These are phyloP conservation scores for Lodderomyces parapsilosis DNA, from an alignment of 1,139 yeast genomes.

Conservation along the genomic window DNA sequence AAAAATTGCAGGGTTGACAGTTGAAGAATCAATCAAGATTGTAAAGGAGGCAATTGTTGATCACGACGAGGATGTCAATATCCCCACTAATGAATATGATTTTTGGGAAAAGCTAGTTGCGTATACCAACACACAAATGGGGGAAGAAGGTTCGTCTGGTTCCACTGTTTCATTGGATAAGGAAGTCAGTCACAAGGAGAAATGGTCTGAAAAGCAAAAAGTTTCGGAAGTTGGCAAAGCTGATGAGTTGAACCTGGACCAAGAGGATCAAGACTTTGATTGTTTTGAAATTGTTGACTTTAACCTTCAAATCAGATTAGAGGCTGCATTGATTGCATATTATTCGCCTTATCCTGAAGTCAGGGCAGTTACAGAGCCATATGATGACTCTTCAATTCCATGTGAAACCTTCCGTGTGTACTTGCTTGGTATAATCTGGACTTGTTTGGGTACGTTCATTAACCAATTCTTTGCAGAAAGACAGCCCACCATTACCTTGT, in stretches of 20 bases:
- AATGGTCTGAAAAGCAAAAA: conserved; percentile 2
- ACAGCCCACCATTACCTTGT: conserved; percentile 48
- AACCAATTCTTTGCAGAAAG: conserved; percentile 60
- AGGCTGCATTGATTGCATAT: conserved; percentile 49
- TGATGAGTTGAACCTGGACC: background rate
- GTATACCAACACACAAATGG: background rate
- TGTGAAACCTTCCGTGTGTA: conserved; percentile 61
- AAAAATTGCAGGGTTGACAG: conserved; percentile 34
- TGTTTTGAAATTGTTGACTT: conserved; percentile 19
- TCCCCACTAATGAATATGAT: conserved; percentile 36
- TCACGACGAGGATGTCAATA: conserved; percentile 50
- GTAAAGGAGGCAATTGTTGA: conserved; percentile 37
- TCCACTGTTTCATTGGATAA: background rate
- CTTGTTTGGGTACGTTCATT: conserved; percentile 48
- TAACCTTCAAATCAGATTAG: conserved; percentile 32
- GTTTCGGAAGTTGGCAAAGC: background rate
- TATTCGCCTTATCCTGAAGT: conserved; percentile 69
- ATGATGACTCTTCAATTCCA: conserved; percentile 50
- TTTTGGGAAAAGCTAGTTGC: conserved; percentile 20
- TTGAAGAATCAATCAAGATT: conserved; percentile 41
- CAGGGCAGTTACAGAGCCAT: conserved; percentile 55
- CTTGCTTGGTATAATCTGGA: conserved; percentile 51
- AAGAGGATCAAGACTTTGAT: conserved; percentile 3
- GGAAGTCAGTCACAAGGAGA: background rate
- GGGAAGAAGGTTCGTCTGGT: background rate